Evolutionary conservation across 1,284 basidiomycete genomes (phyloP), one percentile per base, ranked within the genome.

Genomic region (Ceratobasidium sp.): DNA sequence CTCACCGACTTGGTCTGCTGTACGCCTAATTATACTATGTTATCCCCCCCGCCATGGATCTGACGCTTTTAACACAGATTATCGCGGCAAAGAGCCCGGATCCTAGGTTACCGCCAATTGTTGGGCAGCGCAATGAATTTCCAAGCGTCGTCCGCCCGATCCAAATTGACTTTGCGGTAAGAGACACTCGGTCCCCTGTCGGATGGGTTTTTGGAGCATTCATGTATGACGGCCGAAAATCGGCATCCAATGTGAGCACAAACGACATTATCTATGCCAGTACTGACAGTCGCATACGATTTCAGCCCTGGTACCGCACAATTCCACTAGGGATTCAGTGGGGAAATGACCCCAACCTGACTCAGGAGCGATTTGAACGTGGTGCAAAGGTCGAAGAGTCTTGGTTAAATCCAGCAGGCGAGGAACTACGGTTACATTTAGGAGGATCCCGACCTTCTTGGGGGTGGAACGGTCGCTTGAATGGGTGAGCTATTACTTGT

Each of bases 391-490:
- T 64, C 18, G 50, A 66, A 21, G 57, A 73, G 55, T 59, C 44
- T 1, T 73, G 73, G 73, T 69, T 73, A 14, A 73, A 73, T 23
- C 73, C 73, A 0, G 46, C 23, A 30, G 73, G 63, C 5, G 73
- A 73, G 26, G 47, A 73, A 1, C 43, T 73, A 18, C 57, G 73
- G 11, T 0, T 2, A 16, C 23, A 32, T 1, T 46, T 73, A 2
- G 64, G 64, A 0, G 73, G 73, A 11, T 54, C 14, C 21, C 52
- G 73, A 14, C 73, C 73, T 52, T 73, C 73, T 41, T 73, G 73
- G 73, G 73, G 73, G 1, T 73, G 67, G 52, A 70, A 73, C 30
- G 73, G 73, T 26, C 73, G 73, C 18, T 54, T 73, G 21, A 73
- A 73, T 38, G 73, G 73, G 38, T 66, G 57, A 8, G 58, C 44